Percentiles rank a stretch among this genome's conserved stretches.
Evolutionary conservation across 306 rosid species (phyloP).

Genomic region (Adenanthera pavonina): DNA sequence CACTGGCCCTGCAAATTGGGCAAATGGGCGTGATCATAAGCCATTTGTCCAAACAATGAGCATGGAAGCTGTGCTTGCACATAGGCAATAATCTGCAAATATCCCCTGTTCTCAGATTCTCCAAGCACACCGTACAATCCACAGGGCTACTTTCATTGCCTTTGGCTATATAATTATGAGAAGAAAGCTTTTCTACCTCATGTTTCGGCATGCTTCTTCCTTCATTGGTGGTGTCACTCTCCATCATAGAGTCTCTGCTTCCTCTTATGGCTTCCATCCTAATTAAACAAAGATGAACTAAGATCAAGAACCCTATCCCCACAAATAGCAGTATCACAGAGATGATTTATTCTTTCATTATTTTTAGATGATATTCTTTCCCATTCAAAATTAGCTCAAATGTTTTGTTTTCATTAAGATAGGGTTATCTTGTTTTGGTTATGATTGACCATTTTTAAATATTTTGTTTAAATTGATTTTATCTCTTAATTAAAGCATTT

Average conservation of each 20-base stretch:
- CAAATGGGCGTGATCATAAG: conserved; percentile 59
- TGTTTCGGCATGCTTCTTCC: conserved; percentile 46
- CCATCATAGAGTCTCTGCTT: conserved; percentile 25
- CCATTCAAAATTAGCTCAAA: background rate
- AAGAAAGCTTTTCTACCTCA: conserved; percentile 68
- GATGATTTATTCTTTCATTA: no score
- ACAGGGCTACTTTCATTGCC: conserved; percentile 48
- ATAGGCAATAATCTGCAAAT: conserved; percentile 67
- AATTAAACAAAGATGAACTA: conserved; percentile 50
- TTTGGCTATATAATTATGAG: conserved; percentile 52
- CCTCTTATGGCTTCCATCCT: conserved; percentile 52
- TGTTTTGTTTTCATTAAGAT: background rate
- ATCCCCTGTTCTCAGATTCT: conserved; percentile 58
- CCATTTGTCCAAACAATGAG: conserved; percentile 69
- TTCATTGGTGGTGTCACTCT: conserved; percentile 7
- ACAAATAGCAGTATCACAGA: conserved; percentile 45
- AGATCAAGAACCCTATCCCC: conserved; percentile 50
- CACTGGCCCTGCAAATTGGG: conserved; percentile 59
- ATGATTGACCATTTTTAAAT: background rate
- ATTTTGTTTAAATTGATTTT: no score
- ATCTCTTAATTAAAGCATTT: background rate
- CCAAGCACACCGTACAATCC: conserved; percentile 74
- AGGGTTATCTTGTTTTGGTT: background rate
- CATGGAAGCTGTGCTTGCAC: conserved; percentile 68
- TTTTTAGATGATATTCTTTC: background rate